Evolutionary conservation across 352 stramenopile species (phyloP), one percentile per base, ranked within the genome.

Genomic region (Phytophthora boehmeriae): DNA sequence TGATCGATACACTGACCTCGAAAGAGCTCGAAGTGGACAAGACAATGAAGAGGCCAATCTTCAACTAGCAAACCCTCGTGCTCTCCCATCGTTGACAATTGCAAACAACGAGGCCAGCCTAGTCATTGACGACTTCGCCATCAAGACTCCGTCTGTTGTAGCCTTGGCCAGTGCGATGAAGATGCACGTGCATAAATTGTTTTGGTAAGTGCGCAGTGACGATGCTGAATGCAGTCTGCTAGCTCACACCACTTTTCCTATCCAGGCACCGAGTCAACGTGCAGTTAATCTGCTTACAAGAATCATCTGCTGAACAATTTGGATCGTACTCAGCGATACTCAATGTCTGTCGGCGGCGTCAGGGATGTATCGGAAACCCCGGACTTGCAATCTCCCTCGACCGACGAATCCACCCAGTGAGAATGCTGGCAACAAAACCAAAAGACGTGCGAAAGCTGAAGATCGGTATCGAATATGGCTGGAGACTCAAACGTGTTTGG

Each of bases 101-200:
- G 19, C 46, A 19, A 67, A 67, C 57, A 71, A 67, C 52, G 51
- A 71, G 58, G 57, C 57, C 20, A 71, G 62, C 56, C 35, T 71
- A 13, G 59, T 62, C 57, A 63, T 71, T 50, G 63, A 66, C 20
- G 63, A 63, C 46, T 66, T 71, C 43, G 49, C 28, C 2, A 58
- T 71, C 8, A 41, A 67, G 14, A 63, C 45, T 16, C 62, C 62
- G 17, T 58, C 62, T 8, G 56, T 71, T 27, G 50, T 71, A 52
- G 63, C 63, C 22, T 16, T 71, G 51, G 57, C 49, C 4, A 67
- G 63, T 50, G 36, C 27, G 34, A 72, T 72, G 63, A 64, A 72
- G 45, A 60, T 72, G 58, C 49, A 47, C 45, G 16, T 14, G 2
- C 68, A 52, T 45, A 49, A 66, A 59, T 36, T 71, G 17, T 66